phyloP scores from a whole-genome alignment of 768 basidiomycete species.

The Cantharellus cinnabarinus region DNA sequence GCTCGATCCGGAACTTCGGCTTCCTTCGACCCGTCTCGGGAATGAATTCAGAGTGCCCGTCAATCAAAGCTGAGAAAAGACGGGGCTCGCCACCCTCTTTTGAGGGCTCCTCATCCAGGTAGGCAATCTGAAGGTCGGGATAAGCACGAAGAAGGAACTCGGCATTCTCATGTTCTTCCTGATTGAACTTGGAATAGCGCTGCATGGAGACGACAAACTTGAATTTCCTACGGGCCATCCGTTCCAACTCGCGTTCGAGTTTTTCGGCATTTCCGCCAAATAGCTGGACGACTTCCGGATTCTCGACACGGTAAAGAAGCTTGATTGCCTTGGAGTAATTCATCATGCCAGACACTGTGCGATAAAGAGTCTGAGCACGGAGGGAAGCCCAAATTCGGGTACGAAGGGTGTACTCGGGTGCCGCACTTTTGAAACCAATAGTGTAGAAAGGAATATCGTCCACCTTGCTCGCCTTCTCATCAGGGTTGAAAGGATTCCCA shows the following conservation, averaged over 20 bases:
- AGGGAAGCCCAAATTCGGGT: slow-evolving; percentile 99
- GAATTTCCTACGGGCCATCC: slow-evolving; percentile 97
- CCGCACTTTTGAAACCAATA: slow-evolving; percentile 97
- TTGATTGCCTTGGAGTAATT: slow-evolving; percentile 99
- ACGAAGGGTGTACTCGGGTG: slow-evolving; percentile 93
- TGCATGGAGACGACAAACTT: slow-evolving; percentile 99
- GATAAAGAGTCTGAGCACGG: slow-evolving; percentile 93
- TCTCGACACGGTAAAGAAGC: slow-evolving; percentile 95
- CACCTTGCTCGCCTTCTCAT: slow-evolving; percentile 71
- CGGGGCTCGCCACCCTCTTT: slow-evolving; percentile 92
- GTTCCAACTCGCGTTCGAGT: slow-evolving; percentile 86
- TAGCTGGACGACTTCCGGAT: slow-evolving; percentile 93
- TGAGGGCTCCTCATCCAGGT: slow-evolving; percentile 87
- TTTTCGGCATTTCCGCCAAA: slow-evolving; percentile 97
- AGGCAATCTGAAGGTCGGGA: slow-evolving; percentile 95
- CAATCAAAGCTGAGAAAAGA: slow-evolving; percentile 89
- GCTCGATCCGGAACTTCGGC: slow-evolving; percentile 96
- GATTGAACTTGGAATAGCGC: slow-evolving; percentile 97
- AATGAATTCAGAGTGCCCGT: slow-evolving; percentile 92
- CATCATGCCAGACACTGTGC: slow-evolving; percentile 99
- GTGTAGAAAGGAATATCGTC: slow-evolving; percentile 96
- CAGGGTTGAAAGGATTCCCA: slow-evolving; percentile 38
- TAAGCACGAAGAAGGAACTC: slow-evolving; percentile 95
- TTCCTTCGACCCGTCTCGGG: slow-evolving; percentile 71
- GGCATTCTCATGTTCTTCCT: slow-evolving; percentile 97